Evolutionary conservation across 768 basidiomycete species (phyloP), one percentile per base, ranked within the genome.

Genomic region (Leccinellum albellum): DNA sequence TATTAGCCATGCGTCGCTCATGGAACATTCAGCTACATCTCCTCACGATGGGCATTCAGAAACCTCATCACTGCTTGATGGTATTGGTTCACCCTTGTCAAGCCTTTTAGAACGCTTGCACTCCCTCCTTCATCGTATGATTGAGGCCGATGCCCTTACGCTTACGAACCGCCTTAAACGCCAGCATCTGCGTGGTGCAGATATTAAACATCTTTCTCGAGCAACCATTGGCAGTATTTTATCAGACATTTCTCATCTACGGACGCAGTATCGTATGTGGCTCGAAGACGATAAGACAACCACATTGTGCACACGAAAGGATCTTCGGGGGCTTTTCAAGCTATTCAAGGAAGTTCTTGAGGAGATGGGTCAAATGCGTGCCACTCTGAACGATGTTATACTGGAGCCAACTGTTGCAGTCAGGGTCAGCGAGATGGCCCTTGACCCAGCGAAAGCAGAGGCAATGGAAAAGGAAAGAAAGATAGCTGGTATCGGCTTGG

Each of bases 111-210:
- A 89, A 40, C 85, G 89, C 56, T 76, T 89, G 48, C 70, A 77
- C 24, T 76, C 79, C 26, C 74, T 98, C 3, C 78, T 94, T 56
- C 76, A 79, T 26, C 82, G 84, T 33, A 74, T 91, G 54, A 74
- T 78, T 42, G 77, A 89, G 60, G 87, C 94, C 1, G 95, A 98
- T 63, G 87, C 95, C 2, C 78, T 88, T 21, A 94, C 92, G 2
- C 77, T 98, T 42, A 92, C 91, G 31, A 90, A 89, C 61, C 86
- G 97, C 26, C 77, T 98, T 26, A 95, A 92, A 72, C 87, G 94
- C 55, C 95, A 98, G 63, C 85, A 94, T 64, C 79, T 98, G 20
- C 82, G 82, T 57, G 88, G 88, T 23, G 89, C 92, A 9, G 94
- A 97, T 62, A 81, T 98, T 29, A 82, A 85, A 29, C 89, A 97